Conservation (phyloP, 2,329 filamentous ascomycete species). For the Aspergillus japonicus region DNA sequence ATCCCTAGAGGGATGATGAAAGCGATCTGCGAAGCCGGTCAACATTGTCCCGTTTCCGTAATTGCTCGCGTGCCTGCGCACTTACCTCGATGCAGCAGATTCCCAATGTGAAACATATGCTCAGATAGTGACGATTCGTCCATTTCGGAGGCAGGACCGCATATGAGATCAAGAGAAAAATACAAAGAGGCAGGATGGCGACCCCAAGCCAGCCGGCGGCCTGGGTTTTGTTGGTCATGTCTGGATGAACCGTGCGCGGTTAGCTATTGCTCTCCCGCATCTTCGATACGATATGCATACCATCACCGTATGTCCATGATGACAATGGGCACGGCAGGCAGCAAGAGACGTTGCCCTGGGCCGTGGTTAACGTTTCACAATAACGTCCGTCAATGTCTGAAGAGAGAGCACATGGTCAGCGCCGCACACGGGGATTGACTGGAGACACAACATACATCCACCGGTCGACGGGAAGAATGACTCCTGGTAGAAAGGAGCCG, state of each 20-base stretch:
- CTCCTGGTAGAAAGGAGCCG: slow-evolving; percentile 67
- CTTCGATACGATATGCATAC: slow-evolving; percentile 34
- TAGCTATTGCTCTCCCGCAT: neutral
- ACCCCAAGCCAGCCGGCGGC: slow-evolving; percentile 83
- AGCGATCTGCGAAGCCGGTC: slow-evolving; percentile 61
- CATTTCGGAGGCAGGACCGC: slow-evolving; percentile 77
- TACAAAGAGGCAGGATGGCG: slow-evolving; percentile 66
- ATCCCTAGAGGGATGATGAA: slow-evolving; percentile 85
- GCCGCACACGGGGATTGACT: slow-evolving; percentile 23
- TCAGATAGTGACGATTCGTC: slow-evolving; percentile 90
- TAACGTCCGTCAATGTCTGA: slow-evolving; percentile 62
- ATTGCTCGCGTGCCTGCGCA: neutral
- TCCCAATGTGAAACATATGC: slow-evolving; percentile 76
- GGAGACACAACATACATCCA: slow-evolving; percentile 60
- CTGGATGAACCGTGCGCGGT: slow-evolving; percentile 24
- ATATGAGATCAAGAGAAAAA: slow-evolving; percentile 79
- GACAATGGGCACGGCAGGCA: slow-evolving; percentile 89
- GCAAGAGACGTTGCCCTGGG: slow-evolving; percentile 59
- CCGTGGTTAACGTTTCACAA: slow-evolving; percentile 49
- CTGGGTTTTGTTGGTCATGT: slow-evolving; percentile 57
- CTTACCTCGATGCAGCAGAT: slow-evolving; percentile 77
- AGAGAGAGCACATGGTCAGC: slow-evolving; percentile 11
- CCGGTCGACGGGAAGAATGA: slow-evolving; percentile 57
- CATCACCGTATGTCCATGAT: slow-evolving; percentile 67
- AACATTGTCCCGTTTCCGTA: neutral